Evolutionary conservation across 305 asterid species (phyloP).

Genomic region (Ajuga reptans): DNA sequence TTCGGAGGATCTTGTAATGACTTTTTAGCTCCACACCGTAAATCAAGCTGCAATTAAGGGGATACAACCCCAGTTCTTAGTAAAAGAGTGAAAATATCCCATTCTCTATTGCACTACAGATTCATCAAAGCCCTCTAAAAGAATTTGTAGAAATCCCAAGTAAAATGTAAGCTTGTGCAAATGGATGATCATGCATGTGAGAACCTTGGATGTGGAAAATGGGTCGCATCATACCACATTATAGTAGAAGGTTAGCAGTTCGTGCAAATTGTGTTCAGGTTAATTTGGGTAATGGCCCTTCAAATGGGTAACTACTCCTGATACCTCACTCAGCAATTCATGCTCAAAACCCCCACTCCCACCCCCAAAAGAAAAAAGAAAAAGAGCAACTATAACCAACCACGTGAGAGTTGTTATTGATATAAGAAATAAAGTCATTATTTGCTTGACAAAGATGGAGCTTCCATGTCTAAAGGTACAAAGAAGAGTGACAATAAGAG

Average conservation of each 20-base stretch:
- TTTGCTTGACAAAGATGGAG: neutral
- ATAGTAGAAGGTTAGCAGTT: neutral
- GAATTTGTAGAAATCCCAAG: neutral
- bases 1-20: conserved; percentile 83
- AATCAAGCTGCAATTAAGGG: conserved; percentile 66
- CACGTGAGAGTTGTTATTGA: neutral
- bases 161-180: neutral
- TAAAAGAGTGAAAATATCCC: conserved; percentile 4
- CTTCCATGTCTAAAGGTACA: neutral
- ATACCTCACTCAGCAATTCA: neutral
- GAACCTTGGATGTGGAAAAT: neutral
- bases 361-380: too few species aligned
- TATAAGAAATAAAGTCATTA: neutral
- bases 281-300: neutral
- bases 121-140: neutral
- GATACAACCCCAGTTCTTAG: neutral
- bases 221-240: neutral
- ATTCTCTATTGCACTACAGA: neutral
- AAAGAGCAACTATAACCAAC: neutral
- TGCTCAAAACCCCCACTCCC: neutral
- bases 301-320: neutral
- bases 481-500: neutral
- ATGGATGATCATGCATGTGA: neutral
- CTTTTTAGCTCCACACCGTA: conserved; percentile 81
- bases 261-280: neutral